Conservation (phyloP, 23 red algal genomes). For the Gracilaria caudata region DNA sequence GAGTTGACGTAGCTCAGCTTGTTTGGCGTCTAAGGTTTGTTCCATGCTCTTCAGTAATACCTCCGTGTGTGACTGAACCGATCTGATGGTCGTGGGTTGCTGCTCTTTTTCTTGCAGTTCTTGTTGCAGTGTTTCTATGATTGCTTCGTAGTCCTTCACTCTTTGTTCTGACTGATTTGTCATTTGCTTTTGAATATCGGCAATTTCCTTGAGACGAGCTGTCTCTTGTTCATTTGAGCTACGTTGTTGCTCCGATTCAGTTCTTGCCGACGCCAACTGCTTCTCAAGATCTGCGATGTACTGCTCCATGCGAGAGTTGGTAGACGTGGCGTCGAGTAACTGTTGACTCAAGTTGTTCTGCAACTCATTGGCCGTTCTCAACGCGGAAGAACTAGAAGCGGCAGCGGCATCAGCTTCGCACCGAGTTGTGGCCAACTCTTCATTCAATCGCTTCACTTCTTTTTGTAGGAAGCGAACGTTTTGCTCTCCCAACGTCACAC, state of each 20-base stretch:
- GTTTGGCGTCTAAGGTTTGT: slow-evolving; percentile 35
- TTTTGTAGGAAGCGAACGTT: not conserved
- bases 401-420: slow-evolving; percentile 6
- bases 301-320: slow-evolving; percentile 19
- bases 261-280: not conserved
- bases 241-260: slow-evolving; percentile 13
- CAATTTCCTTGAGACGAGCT: slow-evolving; percentile 24
- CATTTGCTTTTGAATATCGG: slow-evolving; percentile 31
- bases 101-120: slow-evolving; percentile 18
- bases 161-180: slow-evolving; percentile 14
- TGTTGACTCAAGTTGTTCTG: slow-evolving; percentile 22
- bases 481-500: not conserved
- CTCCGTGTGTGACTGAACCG: slow-evolving; percentile 42
- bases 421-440: slow-evolving; percentile 5
- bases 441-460: slow-evolving; percentile 10
- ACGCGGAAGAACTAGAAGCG: slow-evolving; percentile 1
- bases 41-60: slow-evolving; percentile 53
- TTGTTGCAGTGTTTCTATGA: slow-evolving; percentile 21
- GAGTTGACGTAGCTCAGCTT: slow-evolving; percentile 13
- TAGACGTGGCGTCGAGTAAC: not conserved
- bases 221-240: not conserved
- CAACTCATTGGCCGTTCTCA: slow-evolving; percentile 4
- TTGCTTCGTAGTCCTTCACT: slow-evolving; percentile 23
- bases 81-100: slow-evolving; percentile 4
- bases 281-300: slow-evolving; percentile 25